A percentile compares a stretch with the other conserved stretches of the same genome.
Evolutionary conservation across 352 stramenopile genomes (phyloP).

Genomic region (Globisporangium splendens): DNA sequence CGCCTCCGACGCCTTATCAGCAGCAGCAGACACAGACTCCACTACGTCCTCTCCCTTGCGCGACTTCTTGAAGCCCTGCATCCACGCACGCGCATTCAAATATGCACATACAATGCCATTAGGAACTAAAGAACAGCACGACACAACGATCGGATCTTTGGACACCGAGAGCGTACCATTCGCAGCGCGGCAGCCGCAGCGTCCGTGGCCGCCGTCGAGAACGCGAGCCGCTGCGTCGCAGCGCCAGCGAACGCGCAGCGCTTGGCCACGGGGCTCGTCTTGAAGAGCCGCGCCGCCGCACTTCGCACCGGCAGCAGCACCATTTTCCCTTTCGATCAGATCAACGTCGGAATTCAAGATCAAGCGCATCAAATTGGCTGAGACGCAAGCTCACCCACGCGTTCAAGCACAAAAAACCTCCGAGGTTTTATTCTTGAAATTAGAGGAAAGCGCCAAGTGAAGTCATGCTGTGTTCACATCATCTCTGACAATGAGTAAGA

Average conservation of each 20-base stretch:
- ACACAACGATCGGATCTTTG: background rate
- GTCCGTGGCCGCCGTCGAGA: constrained; percentile 70
- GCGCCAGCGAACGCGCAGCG: background rate
- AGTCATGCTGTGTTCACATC: too few species aligned
- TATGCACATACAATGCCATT: background rate
- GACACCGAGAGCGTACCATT: constrained; percentile 35
- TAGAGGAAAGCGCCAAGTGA: too few species aligned
- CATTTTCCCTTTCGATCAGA: constrained; percentile 12
- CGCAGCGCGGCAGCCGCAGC: constrained; percentile 64
- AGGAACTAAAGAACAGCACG: background rate
- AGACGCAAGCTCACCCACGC: too few species aligned
- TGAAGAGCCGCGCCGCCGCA: constrained; percentile 30
- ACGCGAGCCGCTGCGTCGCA: constrained; percentile 20
- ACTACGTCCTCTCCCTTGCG: constrained; percentile 26
- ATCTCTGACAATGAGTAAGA: too few species aligned
- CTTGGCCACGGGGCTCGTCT: constrained; percentile 10
- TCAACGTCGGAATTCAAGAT: too few species aligned
- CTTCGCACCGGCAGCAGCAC: constrained; percentile 42
- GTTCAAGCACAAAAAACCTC: too few species aligned
- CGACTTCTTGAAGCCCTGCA: constrained; percentile 54
- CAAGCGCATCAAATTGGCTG: too few species aligned
- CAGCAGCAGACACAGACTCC: constrained; percentile 2
- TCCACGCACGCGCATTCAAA: background rate
- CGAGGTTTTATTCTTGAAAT: too few species aligned
- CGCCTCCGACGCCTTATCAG: constrained; percentile 6